A percentile compares a stretch with the other conserved stretches of the same genome.
Conservation (phyloP, 768 basidiomycete genomes). For the Strobilomyces dryophilus region DNA sequence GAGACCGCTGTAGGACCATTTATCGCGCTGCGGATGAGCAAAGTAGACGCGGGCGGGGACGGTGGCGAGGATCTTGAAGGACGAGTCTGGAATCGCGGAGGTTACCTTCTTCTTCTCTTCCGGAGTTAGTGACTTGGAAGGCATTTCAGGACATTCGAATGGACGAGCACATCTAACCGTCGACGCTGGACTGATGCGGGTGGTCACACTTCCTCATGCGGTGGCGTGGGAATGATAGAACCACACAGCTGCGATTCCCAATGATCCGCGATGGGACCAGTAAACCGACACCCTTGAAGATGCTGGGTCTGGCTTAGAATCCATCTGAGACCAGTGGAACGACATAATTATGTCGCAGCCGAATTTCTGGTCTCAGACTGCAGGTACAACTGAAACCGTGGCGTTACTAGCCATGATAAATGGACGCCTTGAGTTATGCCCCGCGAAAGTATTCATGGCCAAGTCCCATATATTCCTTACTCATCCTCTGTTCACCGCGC, state of each 20-base stretch:
- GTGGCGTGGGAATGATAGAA: conserved; percentile 12
- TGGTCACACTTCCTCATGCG: conserved; percentile 5
- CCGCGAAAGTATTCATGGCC: too few species aligned
- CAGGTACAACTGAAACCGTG: too few species aligned
- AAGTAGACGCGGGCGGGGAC: conserved; percentile 87
- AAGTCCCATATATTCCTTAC: too few species aligned
- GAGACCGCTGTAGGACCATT: conserved; percentile 85
- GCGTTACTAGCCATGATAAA: too few species aligned
- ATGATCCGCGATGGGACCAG: too few species aligned
- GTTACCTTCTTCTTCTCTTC: conserved; percentile 82
- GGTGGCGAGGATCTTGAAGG: conserved; percentile 77
- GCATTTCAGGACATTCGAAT: conserved; percentile 44
- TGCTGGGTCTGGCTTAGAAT: too few species aligned
- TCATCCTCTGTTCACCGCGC: conserved; percentile 47
- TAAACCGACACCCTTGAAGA: too few species aligned
- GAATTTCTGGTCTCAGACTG: too few species aligned
- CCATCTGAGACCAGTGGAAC: too few species aligned
- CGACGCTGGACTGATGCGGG: not conserved
- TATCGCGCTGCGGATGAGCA: conserved; percentile 68
- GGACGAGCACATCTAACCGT: conserved; percentile 6
- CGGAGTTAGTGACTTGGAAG: conserved; percentile 60
- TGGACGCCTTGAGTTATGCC: too few species aligned
- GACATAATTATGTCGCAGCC: too few species aligned
- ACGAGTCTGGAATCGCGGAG: conserved; percentile 47
- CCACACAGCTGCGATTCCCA: too few species aligned